Evolutionary conservation across 2,329 filamentous ascomycete species (phyloP).

Genomic region (Aspergillus awamori): DNA sequence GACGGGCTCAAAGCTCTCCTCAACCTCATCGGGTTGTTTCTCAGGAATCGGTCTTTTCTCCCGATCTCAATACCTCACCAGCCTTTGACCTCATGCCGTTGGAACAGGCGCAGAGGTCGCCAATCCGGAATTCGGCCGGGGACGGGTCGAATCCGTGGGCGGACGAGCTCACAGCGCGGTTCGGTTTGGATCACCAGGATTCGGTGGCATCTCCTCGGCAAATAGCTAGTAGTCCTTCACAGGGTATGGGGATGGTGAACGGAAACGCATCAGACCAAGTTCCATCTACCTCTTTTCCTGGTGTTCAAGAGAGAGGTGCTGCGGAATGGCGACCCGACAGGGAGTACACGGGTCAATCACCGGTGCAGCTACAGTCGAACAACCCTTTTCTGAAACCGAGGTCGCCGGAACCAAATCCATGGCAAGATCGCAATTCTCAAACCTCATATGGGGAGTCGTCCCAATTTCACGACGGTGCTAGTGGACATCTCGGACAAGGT

Average conservation of each 20-base stretch:
- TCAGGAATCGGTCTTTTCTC: conserved; percentile 39
- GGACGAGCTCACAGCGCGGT: conserved; percentile 32
- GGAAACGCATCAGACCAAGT: conserved; percentile 20
- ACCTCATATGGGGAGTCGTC: conserved; percentile 25
- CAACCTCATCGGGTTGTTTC: conserved; percentile 30
- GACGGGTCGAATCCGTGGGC: conserved; percentile 37
- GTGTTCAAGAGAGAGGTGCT: conserved; percentile 24
- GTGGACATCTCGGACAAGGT: conserved; percentile 38
- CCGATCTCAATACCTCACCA: conserved; percentile 42
- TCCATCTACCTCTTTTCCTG: conserved; percentile 27
- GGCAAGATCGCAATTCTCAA: conserved; percentile 22
- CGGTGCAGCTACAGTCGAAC: conserved; percentile 41
- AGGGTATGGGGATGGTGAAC: conserved; percentile 6
- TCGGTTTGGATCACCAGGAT: conserved; percentile 16
- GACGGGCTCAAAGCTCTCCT: conserved; percentile 33
- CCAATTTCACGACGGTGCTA: conserved; percentile 22
- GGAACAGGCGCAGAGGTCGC: conserved; percentile 42
- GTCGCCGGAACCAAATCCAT: conserved; percentile 25
- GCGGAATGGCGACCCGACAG: conserved; percentile 28
- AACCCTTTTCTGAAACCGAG: conserved; percentile 43
- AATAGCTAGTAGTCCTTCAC: conserved; percentile 3
- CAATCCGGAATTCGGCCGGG: conserved; percentile 32
- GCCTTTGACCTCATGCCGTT: conserved; percentile 43
- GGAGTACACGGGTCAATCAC: conserved; percentile 24
- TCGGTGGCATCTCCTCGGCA: conserved; percentile 15